phyloP scores from a whole-genome alignment of 2,329 filamentous ascomycete genomes.

The Penicillium polonicum region DNA sequence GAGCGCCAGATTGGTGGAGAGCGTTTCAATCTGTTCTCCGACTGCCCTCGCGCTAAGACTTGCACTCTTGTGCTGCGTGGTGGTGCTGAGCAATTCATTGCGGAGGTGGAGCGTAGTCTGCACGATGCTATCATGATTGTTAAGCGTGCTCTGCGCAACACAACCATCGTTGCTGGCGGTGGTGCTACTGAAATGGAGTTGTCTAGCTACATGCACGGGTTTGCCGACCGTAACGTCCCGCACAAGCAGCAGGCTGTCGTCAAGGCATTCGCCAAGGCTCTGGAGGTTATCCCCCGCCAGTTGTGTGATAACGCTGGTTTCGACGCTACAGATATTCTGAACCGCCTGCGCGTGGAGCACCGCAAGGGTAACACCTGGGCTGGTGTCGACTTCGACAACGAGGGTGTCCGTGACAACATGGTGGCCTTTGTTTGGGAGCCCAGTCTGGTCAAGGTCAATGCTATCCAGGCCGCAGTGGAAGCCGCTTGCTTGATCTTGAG shows the following conservation, averaged over 20 bases:
- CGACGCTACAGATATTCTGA: conserved; percentile 96
- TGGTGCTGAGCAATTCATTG: conserved; percentile 98
- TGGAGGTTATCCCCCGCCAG: conserved; percentile 94
- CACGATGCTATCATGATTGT: conserved; percentile 99
- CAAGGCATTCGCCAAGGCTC: conserved; percentile 95
- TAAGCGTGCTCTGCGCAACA: conserved; percentile 95
- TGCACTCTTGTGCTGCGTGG: conserved; percentile 94
- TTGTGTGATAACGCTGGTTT: conserved; percentile 98
- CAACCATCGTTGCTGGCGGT: conserved; percentile 89
- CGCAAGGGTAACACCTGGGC: conserved; percentile 90
- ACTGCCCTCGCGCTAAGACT: conserved; percentile 92
- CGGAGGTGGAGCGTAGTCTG: conserved; percentile 93
- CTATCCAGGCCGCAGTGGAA: conserved; percentile 92
- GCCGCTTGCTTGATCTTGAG: conserved; percentile 92
- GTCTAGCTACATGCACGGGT: conserved; percentile 87
- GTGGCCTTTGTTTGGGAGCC: conserved; percentile 97
- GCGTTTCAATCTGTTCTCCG: conserved; percentile 97
- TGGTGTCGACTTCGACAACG: conserved; percentile 89
- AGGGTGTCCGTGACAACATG: conserved; percentile 93
- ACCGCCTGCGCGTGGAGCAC: conserved; percentile 93
- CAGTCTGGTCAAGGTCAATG: conserved; percentile 92
- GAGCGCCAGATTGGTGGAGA: conserved; percentile 97
- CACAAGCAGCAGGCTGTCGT: conserved; percentile 97
- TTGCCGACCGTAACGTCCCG: conserved; percentile 85
- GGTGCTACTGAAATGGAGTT: conserved; percentile 96